These are phyloP conservation scores for Mortierella sp. DNA, from an alignment of 371 early-diverging fungal species.

Conservation along the genomic window DNA sequence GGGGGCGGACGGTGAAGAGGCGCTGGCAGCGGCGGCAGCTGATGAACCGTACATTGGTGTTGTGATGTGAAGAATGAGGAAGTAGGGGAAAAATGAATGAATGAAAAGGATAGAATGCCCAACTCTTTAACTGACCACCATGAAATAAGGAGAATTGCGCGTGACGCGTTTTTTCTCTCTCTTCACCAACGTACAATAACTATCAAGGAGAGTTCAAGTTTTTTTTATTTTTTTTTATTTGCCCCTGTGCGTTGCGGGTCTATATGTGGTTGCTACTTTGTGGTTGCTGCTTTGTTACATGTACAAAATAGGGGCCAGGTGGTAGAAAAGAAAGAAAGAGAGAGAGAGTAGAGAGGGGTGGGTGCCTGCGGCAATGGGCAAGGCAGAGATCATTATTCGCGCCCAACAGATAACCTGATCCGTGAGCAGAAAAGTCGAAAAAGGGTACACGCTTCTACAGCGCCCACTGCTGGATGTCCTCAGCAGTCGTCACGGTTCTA, in stretches of 20 bases:
- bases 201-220: no score
- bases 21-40: constrained; percentile 17
- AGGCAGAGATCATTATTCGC: background rate
- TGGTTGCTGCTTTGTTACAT: background rate
- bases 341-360: background rate
- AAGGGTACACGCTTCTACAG: constrained; percentile 22
- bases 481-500: constrained; percentile 55
- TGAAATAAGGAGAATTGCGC: background rate
- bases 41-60: constrained; percentile 42
- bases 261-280: background rate
- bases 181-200: background rate
- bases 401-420: background rate
- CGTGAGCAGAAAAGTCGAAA: background rate
- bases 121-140: background rate
- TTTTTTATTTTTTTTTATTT: background rate
- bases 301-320: background rate
- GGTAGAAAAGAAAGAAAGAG: background rate
- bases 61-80: background rate
- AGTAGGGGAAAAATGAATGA: background rate
- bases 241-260: background rate
- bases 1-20: constrained; percentile 30
- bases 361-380: background rate
- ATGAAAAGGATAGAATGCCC: background rate
- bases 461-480: constrained; percentile 53
- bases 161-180: constrained; percentile 16